Conservation (phyloP, 768 basidiomycete genomes). For the Clathrus columnatus region DNA sequence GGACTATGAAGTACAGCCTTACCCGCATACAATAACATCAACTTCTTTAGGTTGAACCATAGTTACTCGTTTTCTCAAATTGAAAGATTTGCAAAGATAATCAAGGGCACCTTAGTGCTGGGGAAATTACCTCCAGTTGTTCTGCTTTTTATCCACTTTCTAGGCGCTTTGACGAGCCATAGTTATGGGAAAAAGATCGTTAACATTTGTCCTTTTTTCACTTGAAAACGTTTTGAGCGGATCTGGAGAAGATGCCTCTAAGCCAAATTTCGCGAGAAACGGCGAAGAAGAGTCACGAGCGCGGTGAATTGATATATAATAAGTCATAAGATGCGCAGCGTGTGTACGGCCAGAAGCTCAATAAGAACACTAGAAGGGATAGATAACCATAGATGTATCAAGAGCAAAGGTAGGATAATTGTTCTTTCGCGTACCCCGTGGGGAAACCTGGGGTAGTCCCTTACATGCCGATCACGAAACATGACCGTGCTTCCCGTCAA, state of each 20-base stretch:
- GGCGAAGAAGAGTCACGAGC: not conserved
- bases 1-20: conserved; percentile 8
- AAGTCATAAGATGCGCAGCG: not conserved
- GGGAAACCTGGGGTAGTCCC: too few relatives aligned
- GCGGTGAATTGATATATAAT: too few relatives aligned
- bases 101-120: too few relatives aligned
- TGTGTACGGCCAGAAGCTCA: not conserved
- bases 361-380: too few relatives aligned
- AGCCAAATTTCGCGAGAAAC: not conserved
- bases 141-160: not conserved
- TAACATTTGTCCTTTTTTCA: not conserved
- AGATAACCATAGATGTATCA: too few relatives aligned
- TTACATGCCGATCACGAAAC: too few relatives aligned
- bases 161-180: not conserved
- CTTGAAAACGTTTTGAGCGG: not conserved
- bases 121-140: too few relatives aligned
- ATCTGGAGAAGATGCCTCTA: not conserved
- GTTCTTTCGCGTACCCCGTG: not conserved
- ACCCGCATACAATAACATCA: conserved; percentile 61
- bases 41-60: conserved; percentile 41
- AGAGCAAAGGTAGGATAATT: not conserved
- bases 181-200: not conserved
- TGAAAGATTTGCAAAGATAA: too few relatives aligned
- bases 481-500: too few relatives aligned
- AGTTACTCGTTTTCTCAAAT: too few relatives aligned